Conservation (phyloP, 2,329 filamentous ascomycete genomes). For the Paraphaeosphaeria sporulosa region DNA sequence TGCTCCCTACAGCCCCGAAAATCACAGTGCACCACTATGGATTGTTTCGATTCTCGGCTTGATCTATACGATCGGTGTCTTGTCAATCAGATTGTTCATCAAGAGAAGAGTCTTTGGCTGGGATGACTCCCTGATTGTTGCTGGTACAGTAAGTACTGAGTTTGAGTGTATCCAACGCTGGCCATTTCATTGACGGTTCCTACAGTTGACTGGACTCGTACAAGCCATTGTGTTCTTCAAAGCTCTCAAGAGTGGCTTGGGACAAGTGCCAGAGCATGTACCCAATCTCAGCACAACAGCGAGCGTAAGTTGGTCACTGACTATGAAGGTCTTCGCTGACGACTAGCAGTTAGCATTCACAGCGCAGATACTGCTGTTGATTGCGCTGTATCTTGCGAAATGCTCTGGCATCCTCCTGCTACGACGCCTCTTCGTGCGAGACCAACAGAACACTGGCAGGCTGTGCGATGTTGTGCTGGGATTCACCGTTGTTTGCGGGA, state of each 20-base stretch:
- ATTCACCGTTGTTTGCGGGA: conserved; percentile 17
- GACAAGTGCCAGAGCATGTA: conserved; percentile 9
- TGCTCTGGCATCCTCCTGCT: conserved; percentile 23
- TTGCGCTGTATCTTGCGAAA: conserved; percentile 23
- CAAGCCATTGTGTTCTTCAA: conserved; percentile 14
- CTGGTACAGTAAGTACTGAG: conserved; percentile 19
- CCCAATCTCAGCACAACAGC: not conserved
- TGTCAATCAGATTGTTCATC: conserved; percentile 20
- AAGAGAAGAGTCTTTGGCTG: conserved; percentile 21
- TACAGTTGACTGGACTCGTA: conserved; percentile 13
- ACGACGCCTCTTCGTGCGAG: conserved; percentile 23
- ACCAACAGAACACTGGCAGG: conserved; percentile 14
- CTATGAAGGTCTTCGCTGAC: not conserved
- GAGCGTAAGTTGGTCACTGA: not conserved
- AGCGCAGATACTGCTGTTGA: conserved; percentile 20
- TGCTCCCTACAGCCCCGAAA: conserved; percentile 17
- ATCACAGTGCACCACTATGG: conserved; percentile 24
- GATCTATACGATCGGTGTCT: conserved; percentile 17
- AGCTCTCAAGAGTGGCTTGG: conserved; percentile 13
- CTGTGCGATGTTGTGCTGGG: conserved; percentile 23
- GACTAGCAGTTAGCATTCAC: conserved; percentile 19
- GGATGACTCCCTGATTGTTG: conserved; percentile 21
- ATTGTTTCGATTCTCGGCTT: conserved; percentile 21
- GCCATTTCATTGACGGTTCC: not conserved
- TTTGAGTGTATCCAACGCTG: not conserved